Base-by-base conservation (phyloP, 2,329 filamentous ascomycete species). In the Pseudopithomyces chartarum region DNA sequence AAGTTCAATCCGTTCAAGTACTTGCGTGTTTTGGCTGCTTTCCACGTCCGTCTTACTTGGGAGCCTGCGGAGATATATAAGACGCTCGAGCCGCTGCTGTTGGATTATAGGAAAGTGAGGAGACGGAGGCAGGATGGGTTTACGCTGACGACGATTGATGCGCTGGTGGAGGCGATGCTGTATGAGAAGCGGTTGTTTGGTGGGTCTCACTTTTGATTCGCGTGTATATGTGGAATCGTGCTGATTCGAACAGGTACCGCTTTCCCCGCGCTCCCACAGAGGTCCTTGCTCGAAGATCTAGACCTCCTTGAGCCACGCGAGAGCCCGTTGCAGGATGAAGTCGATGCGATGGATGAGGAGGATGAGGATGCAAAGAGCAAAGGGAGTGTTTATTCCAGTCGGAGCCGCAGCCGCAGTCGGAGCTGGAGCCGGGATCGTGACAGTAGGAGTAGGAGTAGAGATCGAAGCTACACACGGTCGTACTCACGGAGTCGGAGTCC, bases 1-100 rank as follows among this genome's bases (percentile, higher is more conserved):
- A 69, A 70, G 36, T 63, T 68, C 0, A 70, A 74, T 12, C 78
- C 84, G 42, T 87, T 84, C 74, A 88, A 88, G 62, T 99, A 99
- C 76, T 81, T 99, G 52, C 87, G 93, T 56, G 93, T 91, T 0
- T 81, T 99, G 62, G 94, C 93, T 0, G 89, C 89, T 1, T 98
- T 99, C 74, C 98, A 99, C 76, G 86, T 97, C n/a, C 84, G 95
- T 12, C 79, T 99, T 66, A 96, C 95, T 17, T 89, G 94, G 71
- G 85, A 88, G 64, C 87, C 92, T 6, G 89, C 89, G 66, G 89
- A 95, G 55, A 88, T 98, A 4, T 96, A 94, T 76, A 79, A 78
- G 55, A 85, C 86, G 15, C 80, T 99, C 42, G 95, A 99, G 79
- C 91, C 92, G 26, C 87, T 90, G 55, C 79, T 99, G 49, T 85